Base-by-base conservation (phyloP, 2,329 filamentous ascomycete genomes). In the Colletotrichum zoysiae region DNA sequence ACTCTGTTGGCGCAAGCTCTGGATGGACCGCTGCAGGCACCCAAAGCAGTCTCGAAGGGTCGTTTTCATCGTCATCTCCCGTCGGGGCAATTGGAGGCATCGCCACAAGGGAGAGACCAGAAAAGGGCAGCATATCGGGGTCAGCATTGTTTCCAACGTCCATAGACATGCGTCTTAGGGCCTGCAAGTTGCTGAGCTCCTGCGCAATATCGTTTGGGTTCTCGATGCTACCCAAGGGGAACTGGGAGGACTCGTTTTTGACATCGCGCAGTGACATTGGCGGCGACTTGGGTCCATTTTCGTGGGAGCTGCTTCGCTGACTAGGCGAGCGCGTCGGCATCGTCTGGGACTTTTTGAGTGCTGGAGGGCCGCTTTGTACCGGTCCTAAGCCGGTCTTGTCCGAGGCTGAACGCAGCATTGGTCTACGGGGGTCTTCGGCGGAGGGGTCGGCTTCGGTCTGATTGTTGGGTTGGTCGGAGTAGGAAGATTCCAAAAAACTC, bases 11-110 rank as follows among this genome's bases (percentile, higher is more conserved):
- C 3, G 96, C 96, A 60, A 99, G 86, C 81, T 99, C 96, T 0
- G 96, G 96, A 77, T 99, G 96, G 38, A 99, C 88, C 70, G 95
- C 90, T 33, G 96, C 96, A 6, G 96, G 96, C 7, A 99, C 96
- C 96, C 96, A 99, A 75, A 98, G 93, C 71, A 98, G 84, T 74
- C 95, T 89, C 2, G 95, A 95, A 9, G 94, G 90, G 79, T 98
- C 95, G 76, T 95, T 92, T 79, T 97, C 95, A 77, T 97, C 92
- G 74, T 94, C 92, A 72, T 90, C 88, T 42, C 90, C 89, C 3
- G 87, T 90, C 1, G 93, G 93, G 23, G 93, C 92, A 74, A 92
- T 88, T 23, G 92, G 87, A 3, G 93, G 91, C 83, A 94, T 91
- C 53, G 92, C 89, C 78, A 93, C 88, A 50, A 91, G 83, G 6